Conservation (phyloP, 192 early-diverging fungal species). For the Backusella tuberculispora region DNA sequence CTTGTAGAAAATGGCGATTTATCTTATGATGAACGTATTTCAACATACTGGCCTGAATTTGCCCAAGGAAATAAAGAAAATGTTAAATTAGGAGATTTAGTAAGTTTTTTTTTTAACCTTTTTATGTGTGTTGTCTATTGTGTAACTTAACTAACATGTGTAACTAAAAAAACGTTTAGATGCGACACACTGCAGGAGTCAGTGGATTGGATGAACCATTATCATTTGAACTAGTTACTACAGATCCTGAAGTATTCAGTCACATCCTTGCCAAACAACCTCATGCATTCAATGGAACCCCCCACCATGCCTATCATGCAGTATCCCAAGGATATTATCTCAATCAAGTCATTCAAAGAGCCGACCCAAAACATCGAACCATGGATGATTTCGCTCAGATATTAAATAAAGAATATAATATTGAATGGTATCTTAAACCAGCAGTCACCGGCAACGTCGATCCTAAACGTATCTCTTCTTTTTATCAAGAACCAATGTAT, state of each 20-base stretch:
- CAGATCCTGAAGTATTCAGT: conserved; percentile 57
- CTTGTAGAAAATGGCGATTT: conserved; percentile 61
- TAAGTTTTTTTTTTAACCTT: too few species aligned
- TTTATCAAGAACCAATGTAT: neutral
- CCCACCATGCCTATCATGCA: conserved; percentile 60
- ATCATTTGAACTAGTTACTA: conserved; percentile 43
- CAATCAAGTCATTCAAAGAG: conserved; percentile 73
- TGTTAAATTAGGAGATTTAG: conserved; percentile 62
- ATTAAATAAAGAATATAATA: conserved; percentile 50
- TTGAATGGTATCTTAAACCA: conserved; percentile 61
- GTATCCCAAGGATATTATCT: conserved; percentile 72
- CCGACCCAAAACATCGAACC: conserved; percentile 57
- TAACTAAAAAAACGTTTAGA: conserved; percentile 17
- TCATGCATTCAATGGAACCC: conserved; percentile 65
- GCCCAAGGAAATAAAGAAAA: conserved; percentile 68
- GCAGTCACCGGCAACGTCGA: neutral
- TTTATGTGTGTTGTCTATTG: too few species aligned
- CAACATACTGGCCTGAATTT: conserved; percentile 77
- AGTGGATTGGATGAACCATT: conserved; percentile 59
- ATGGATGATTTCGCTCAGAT: conserved; percentile 69
- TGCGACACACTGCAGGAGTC: conserved; percentile 69
- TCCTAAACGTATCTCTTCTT: conserved; percentile 28
- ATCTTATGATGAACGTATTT: conserved; percentile 52
- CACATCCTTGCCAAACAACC: conserved; percentile 56
- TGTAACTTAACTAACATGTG: neutral